These are phyloP conservation scores for Grosmannia penicillata DNA, from an alignment of 2,329 filamentous ascomycete species.

Conservation along the genomic window DNA sequence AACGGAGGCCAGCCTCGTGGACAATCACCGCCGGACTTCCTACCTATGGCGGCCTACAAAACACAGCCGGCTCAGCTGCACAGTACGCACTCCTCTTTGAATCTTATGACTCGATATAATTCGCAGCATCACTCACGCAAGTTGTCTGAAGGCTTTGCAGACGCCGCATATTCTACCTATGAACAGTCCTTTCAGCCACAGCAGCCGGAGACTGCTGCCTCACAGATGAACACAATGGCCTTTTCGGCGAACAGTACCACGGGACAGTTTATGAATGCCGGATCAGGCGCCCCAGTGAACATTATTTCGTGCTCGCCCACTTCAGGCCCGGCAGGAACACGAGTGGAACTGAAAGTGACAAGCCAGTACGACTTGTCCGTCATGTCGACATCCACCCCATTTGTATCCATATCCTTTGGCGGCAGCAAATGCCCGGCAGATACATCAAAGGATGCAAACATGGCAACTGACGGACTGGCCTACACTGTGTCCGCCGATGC, in stretches of 20 bases:
- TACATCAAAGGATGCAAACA: slow-evolving; percentile 38
- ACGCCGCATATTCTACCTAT: slow-evolving; percentile 39
- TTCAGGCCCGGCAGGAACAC: slow-evolving; percentile 53
- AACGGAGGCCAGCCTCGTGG: slow-evolving; percentile 34
- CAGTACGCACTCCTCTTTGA: slow-evolving; percentile 42
- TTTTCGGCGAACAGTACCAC: slow-evolving; percentile 45
- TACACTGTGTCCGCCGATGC: slow-evolving; percentile 60
- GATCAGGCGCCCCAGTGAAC: slow-evolving; percentile 11
- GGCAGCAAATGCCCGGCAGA: slow-evolving; percentile 55
- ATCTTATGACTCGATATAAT: neutral
- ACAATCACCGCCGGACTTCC: slow-evolving; percentile 42
- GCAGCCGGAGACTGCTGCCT: slow-evolving; percentile 33
- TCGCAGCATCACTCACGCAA: no score
- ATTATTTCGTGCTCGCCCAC: slow-evolving; percentile 56
- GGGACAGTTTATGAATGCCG: slow-evolving; percentile 42
- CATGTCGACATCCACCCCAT: slow-evolving; percentile 37
- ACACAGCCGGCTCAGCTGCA: slow-evolving; percentile 61
- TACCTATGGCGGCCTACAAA: slow-evolving; percentile 80
- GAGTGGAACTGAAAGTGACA: slow-evolving; percentile 58
- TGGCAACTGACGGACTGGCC: slow-evolving; percentile 38
- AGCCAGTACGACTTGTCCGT: slow-evolving; percentile 56
- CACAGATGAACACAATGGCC: slow-evolving; percentile 39
- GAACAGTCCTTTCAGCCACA: slow-evolving; percentile 30
- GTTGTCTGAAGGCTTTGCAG: slow-evolving; percentile 20
- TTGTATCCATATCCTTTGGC: slow-evolving; percentile 63